These are phyloP conservation scores for Leishmania amazonensis DNA, from an alignment of 208 protist genomes.

Conservation along the genomic window DNA sequence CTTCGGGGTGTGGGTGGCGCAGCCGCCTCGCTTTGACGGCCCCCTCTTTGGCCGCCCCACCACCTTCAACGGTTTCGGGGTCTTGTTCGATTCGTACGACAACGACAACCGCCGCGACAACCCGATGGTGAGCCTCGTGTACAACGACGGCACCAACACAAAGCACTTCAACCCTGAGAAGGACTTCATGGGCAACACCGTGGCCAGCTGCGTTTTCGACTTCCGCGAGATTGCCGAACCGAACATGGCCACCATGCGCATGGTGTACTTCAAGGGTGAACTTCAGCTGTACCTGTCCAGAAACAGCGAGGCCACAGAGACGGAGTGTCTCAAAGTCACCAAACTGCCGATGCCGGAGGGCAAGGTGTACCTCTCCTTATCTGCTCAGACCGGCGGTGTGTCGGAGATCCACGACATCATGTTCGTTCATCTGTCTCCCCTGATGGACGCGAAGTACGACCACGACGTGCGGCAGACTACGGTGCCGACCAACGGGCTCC, in stretches of 20 bases:
- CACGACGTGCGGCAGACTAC: conserved; percentile 55
- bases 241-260: conserved; percentile 46
- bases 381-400: conserved; percentile 62
- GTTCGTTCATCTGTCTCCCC: conserved; percentile 68
- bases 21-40: conserved; percentile 41
- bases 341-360: conserved; percentile 36
- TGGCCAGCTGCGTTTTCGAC: conserved; percentile 60
- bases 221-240: conserved; percentile 36
- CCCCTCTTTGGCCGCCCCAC: conserved; percentile 59
- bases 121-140: conserved; percentile 72
- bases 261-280: conserved; percentile 48
- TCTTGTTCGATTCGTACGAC: conserved; percentile 91
- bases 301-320: conserved; percentile 45
- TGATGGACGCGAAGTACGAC: conserved; percentile 52
- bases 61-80: conserved; percentile 76
- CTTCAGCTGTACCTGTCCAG: conserved; percentile 56
- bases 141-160: conserved; percentile 39
- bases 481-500: neutral
- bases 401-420: conserved; percentile 74
- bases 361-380: conserved; percentile 70
- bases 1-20: conserved; percentile 80
- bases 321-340: conserved; percentile 43
- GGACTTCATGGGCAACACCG: conserved; percentile 62
- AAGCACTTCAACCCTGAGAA: conserved; percentile 43
- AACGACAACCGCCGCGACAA: conserved; percentile 85